phyloP scores from a whole-genome alignment of 495 filamentous ascomycete species.

The Penicillium crystallinum region DNA sequence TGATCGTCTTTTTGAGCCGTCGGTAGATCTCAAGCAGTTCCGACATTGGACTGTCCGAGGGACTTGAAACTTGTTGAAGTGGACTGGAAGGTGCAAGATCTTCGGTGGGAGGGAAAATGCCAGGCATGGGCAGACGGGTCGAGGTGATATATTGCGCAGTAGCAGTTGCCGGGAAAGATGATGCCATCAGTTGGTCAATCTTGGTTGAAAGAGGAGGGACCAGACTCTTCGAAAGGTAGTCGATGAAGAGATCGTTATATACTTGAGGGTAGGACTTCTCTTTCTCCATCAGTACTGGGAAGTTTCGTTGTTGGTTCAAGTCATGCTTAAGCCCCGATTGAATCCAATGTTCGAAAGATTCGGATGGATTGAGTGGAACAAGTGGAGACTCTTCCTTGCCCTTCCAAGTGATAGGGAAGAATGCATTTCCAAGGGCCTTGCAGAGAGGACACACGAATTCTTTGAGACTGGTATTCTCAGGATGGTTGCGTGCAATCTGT shows the following conservation, averaged over 20 bases:
- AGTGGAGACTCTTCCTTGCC: slow-evolving; percentile 79
- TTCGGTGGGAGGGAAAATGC: slow-evolving; percentile 39
- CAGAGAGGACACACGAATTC: slow-evolving; percentile 98
- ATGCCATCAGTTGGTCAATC: slow-evolving; percentile 43
- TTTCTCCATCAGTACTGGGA: slow-evolving; percentile 38
- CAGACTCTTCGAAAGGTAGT: slow-evolving; percentile 58
- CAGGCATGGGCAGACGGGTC: slow-evolving; percentile 43
- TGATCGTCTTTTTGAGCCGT: slow-evolving; percentile 72
- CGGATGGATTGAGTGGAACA: slow-evolving; percentile 53
- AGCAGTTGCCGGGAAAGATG: slow-evolving; percentile 25
- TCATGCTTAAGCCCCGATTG: slow-evolving; percentile 24
- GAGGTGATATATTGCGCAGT: slow-evolving; percentile 21
- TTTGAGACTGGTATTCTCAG: slow-evolving; percentile 66
- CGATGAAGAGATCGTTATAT: slow-evolving; percentile 56
- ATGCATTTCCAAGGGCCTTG: slow-evolving; percentile 93
- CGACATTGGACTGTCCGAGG: slow-evolving; percentile 43
- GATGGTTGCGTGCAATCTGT: slow-evolving; percentile 90
- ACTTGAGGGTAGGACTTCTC: slow-evolving; percentile 30
- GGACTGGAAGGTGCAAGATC: slow-evolving; percentile 28
- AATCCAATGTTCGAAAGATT: slow-evolving; percentile 57
- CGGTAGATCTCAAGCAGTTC: slow-evolving; percentile 80
- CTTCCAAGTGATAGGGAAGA: slow-evolving; percentile 94
- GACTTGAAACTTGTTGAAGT: slow-evolving; percentile 30
- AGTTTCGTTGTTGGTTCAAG: slow-evolving; percentile 33
- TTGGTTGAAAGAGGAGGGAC: slow-evolving; percentile 56